Evolutionary conservation across 306 rosid species (phyloP).

Genomic region (Carpinus fangiana): DNA sequence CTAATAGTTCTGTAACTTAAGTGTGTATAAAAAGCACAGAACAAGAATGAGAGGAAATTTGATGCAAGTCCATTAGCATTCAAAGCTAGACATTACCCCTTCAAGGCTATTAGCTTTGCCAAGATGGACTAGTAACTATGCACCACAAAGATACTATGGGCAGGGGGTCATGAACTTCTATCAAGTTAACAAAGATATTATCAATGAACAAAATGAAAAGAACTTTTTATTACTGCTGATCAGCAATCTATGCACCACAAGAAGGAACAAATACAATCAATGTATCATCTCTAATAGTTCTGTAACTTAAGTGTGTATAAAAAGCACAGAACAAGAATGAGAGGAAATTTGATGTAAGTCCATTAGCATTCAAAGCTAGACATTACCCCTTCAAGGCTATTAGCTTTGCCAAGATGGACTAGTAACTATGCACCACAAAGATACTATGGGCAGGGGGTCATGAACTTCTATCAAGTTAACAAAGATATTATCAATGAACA

Average conservation of each 20-base stretch:
- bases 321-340: slow-evolving; percentile 40
- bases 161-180: background rate
- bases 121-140: slow-evolving; percentile 53
- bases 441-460: background rate
- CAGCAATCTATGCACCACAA: background rate
- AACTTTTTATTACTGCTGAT: background rate
- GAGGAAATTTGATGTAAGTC: slow-evolving; percentile 36
- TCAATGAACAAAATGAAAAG: background rate
- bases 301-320: slow-evolving; percentile 28
- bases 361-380: slow-evolving; percentile 76
- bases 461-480: background rate
- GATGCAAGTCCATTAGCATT: slow-evolving; percentile 64
- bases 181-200: background rate
- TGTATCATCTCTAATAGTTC: slow-evolving; percentile 51
- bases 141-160: background rate
- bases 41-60: slow-evolving; percentile 35
- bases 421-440: background rate
- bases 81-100: slow-evolving; percentile 53
- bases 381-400: slow-evolving; percentile 36
- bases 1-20: slow-evolving; percentile 45
- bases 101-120: slow-evolving; percentile 56
- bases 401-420: slow-evolving; percentile 84
- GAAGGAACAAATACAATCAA: background rate
- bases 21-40: slow-evolving; percentile 27
- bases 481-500: background rate